Evolutionary conservation across 352 stramenopile species (phyloP).

Genomic region (Pythium plurisporium): DNA sequence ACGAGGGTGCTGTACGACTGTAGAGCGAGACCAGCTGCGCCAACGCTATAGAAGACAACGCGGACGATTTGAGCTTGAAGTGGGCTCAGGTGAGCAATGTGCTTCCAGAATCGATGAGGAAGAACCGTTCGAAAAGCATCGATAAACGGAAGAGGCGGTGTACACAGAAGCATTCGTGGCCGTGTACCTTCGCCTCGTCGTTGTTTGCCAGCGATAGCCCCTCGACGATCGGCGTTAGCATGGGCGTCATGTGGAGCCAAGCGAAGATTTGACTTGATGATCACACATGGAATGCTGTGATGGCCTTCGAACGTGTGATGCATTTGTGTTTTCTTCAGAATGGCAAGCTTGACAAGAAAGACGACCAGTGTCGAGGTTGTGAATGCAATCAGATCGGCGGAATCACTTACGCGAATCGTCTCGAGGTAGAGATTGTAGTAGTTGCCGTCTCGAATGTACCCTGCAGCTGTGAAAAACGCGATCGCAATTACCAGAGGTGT

Average conservation of each 20-base stretch:
- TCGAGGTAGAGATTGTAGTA: constrained; percentile 2
- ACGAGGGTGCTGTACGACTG: neutral
- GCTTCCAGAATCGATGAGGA: neutral
- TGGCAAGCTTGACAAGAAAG: neutral
- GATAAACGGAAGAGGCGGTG: neutral
- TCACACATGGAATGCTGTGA: constrained; percentile 5
- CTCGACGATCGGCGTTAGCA: neutral
- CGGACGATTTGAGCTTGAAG: neutral
- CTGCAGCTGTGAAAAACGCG: neutral
- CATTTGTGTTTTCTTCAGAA: constrained; percentile 1
- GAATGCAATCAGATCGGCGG: constrained; percentile 9
- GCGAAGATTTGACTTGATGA: constrained; percentile 3
- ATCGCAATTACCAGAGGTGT: neutral
- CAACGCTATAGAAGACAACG: neutral
- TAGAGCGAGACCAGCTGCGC: neutral
- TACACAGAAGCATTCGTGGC: neutral
- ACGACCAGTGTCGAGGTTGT: constrained; percentile 4
- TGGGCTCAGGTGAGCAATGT: neutral
- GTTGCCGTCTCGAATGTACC: neutral
- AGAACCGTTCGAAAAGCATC: neutral
- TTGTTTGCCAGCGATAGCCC: no score
- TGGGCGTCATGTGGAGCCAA: neutral
- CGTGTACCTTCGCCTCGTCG: no score
- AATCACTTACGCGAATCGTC: neutral
- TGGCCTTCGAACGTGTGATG: constrained; percentile 1